A percentile compares a stretch with the other conserved stretches of the same genome.
Conservation (phyloP, 2,329 filamentous ascomycete species). For the Neonectria coccinea region DNA sequence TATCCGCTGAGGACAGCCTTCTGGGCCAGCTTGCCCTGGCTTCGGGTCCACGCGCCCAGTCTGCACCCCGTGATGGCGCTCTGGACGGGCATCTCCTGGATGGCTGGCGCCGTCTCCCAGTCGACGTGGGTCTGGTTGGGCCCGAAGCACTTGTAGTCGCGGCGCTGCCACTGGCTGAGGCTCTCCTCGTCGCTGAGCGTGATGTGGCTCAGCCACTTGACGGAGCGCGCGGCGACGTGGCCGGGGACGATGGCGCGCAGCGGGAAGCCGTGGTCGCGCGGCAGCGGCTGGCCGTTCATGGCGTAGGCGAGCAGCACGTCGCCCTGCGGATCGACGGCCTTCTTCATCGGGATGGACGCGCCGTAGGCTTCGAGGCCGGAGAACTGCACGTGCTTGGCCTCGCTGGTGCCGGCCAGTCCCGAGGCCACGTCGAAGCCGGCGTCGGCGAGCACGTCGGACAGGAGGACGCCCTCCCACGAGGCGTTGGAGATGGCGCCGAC, state of each 20-base stretch:
- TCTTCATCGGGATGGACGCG: slow-evolving; percentile 69
- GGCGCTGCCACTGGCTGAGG: slow-evolving; percentile 72
- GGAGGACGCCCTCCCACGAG: slow-evolving; percentile 67
- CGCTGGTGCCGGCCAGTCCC: slow-evolving; percentile 51
- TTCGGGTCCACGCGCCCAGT: slow-evolving; percentile 53
- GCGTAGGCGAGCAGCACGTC: slow-evolving; percentile 75
- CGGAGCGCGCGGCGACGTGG: slow-evolving; percentile 73
- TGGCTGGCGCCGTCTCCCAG: slow-evolving; percentile 72
- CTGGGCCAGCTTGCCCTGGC: slow-evolving; percentile 29
- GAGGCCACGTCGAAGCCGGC: slow-evolving; percentile 62
- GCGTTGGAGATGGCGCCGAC: slow-evolving; percentile 71
- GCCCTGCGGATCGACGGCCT: slow-evolving; percentile 68
- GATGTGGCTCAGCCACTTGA: slow-evolving; percentile 77
- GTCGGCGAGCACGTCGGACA: slow-evolving; percentile 67
- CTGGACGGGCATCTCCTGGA: slow-evolving; percentile 76
- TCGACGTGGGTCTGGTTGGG: slow-evolving; percentile 71
- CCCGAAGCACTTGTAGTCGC: slow-evolving; percentile 77
- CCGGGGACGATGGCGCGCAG: slow-evolving; percentile 72
- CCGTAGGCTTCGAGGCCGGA: slow-evolving; percentile 70
- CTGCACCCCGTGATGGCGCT: slow-evolving; percentile 70
- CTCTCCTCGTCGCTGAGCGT: slow-evolving; percentile 75
- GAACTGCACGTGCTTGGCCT: slow-evolving; percentile 67
- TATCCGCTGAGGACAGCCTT: slow-evolving; percentile 67
- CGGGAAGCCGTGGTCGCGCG: slow-evolving; percentile 75
- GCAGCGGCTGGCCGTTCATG: slow-evolving; percentile 74